Conservation (phyloP, 306 rosid genomes). For the Prunus salicina region DNA sequence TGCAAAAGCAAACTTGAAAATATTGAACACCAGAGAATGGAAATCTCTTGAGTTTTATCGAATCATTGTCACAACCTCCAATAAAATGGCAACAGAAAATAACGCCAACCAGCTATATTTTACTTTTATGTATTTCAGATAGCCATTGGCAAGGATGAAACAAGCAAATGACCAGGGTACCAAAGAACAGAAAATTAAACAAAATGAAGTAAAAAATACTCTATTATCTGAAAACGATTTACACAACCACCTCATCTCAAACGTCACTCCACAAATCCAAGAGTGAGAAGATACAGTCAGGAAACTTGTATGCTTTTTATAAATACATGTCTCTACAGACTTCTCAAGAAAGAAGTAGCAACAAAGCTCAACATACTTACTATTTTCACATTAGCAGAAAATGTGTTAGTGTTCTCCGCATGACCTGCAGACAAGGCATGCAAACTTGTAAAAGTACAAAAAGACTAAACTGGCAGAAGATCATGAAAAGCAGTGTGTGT, state of each 20-base stretch:
- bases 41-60: not conserved
- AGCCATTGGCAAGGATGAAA: not conserved
- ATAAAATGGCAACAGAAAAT: not conserved
- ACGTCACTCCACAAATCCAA: slow-evolving; percentile 7
- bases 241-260: slow-evolving; percentile 2
- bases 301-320: not conserved
- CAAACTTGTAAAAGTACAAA: slow-evolving; percentile 18
- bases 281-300: not conserved
- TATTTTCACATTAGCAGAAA: slow-evolving; percentile 29
- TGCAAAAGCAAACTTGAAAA: not conserved
- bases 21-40: not conserved
- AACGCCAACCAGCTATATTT: not conserved
- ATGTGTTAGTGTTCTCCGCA: slow-evolving; percentile 30
- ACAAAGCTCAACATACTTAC: slow-evolving; percentile 14
- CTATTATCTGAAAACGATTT: slow-evolving; percentile 9
- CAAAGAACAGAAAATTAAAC: not conserved
- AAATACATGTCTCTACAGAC: slow-evolving; percentile 2
- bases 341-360: slow-evolving; percentile 11
- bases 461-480: slow-evolving; percentile 15
- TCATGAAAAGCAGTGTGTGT: slow-evolving; percentile 25
- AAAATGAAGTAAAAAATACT: not conserved
- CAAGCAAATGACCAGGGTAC: slow-evolving; percentile 2
- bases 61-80: not conserved
- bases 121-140: not conserved
- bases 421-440: slow-evolving; percentile 43